These are phyloP conservation scores for Sclerotinia glacialis DNA, from an alignment of 2,329 filamentous ascomycete genomes.

Conservation along the genomic window DNA sequence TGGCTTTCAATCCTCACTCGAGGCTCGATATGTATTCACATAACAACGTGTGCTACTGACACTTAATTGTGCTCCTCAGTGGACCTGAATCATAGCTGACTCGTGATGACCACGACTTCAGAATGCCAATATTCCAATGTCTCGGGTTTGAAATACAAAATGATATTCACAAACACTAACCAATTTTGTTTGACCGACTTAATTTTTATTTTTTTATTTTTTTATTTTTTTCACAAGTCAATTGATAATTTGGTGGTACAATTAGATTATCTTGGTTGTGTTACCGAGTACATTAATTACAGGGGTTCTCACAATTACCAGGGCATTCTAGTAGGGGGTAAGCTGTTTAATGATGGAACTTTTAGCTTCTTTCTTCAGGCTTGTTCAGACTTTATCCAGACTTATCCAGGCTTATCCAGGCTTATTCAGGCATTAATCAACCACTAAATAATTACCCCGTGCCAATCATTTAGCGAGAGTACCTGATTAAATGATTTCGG, in stretches of 20 bases:
- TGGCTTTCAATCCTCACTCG: neutral
- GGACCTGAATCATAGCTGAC: neutral
- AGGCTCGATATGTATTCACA: neutral
- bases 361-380: neutral
- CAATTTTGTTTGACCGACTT: neutral
- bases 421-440: neutral
- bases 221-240: neutral
- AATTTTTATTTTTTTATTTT: neutral
- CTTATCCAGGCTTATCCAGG: neutral
- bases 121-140: neutral
- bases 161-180: neutral
- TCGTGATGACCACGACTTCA: neutral
- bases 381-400: too few relatives aligned
- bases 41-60: neutral
- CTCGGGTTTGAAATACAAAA: neutral
- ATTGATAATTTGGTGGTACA: neutral
- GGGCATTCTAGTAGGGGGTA: neutral
- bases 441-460: neutral
- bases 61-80: too few relatives aligned
- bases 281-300: neutral
- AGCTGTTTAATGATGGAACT: neutral
- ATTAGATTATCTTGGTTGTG: neutral
- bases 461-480: neutral
- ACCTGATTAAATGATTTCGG: neutral
- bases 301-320: neutral